A percentile compares a stretch with the other conserved stretches of the same genome.
Evolutionary conservation across 1,139 yeast genomes (phyloP).

Genomic region (Saccharomycopsis phalli): DNA sequence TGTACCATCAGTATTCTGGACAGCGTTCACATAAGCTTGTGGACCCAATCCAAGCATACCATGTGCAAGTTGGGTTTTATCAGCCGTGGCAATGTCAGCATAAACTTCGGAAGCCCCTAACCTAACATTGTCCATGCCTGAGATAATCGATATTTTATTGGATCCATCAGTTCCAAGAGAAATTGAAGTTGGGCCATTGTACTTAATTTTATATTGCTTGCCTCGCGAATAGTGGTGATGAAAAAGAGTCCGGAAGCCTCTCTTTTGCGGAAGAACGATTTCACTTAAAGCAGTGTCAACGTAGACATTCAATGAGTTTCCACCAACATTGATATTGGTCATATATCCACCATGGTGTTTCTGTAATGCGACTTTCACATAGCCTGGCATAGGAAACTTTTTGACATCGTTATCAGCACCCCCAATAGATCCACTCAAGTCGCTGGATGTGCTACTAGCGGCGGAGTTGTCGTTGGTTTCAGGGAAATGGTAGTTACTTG

Average conservation of each 20-base stretch:
- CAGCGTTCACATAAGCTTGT: background rate
- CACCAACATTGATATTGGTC: background rate
- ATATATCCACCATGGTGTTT: background rate
- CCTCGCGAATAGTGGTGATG: too few relatives aligned
- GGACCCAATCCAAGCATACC: slow-evolving; percentile 4
- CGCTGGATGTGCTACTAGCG: too few relatives aligned
- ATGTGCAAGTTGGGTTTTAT: background rate
- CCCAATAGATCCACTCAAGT: too few relatives aligned
- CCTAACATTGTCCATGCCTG: background rate
- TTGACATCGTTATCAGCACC: too few relatives aligned
- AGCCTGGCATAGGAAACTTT: too few relatives aligned
- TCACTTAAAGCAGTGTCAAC: background rate
- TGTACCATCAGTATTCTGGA: background rate
- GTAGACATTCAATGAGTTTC: background rate
- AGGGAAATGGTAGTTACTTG: too few relatives aligned
- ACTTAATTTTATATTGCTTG: background rate
- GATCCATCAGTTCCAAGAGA: background rate
- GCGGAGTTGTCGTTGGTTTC: too few relatives aligned
- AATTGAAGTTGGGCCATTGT: background rate
- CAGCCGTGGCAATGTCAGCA: background rate
- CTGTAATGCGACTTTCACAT: background rate
- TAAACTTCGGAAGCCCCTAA: background rate
- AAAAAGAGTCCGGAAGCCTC: too few relatives aligned
- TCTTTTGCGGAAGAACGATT: background rate
- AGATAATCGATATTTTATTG: background rate